Conservation (phyloP, 345 rosid genomes). For the Hibiscus mutabilis region DNA sequence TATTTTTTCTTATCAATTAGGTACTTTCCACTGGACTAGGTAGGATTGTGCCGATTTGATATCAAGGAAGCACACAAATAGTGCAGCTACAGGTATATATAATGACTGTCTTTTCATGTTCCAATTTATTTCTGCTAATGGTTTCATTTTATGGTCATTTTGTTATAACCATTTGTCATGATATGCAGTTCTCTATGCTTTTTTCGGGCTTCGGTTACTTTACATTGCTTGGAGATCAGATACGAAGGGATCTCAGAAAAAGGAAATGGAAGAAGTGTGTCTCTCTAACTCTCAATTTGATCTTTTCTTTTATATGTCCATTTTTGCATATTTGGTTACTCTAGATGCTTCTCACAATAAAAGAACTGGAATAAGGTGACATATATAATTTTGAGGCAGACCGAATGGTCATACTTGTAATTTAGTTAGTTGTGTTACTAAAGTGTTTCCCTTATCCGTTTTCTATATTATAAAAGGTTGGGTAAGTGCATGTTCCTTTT, state of each 20-base stretch:
- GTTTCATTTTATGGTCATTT: background rate
- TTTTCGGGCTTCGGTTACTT: slow-evolving; percentile 87
- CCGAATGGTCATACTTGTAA: background rate
- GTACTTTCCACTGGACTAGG: slow-evolving; percentile 99
- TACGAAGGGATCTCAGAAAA: slow-evolving; percentile 84
- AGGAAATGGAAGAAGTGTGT: slow-evolving; percentile 95
- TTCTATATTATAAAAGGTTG: background rate
- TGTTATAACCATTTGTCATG: slow-evolving; percentile 4
- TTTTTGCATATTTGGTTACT: background rate
- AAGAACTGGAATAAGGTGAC: background rate
- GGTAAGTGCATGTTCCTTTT: background rate
- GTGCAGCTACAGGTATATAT: slow-evolving; percentile 84
- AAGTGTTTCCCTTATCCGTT: background rate
- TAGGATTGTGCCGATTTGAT: slow-evolving; percentile 95
- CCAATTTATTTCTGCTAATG: background rate
- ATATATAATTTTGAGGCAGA: no score
- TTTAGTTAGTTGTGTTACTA: background rate
- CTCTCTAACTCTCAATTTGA: background rate
- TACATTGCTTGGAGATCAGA: slow-evolving; percentile 99
- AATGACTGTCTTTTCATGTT: background rate
- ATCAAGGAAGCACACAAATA: slow-evolving; percentile 96
- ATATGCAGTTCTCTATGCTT: slow-evolving; percentile 71
- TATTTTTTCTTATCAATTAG: slow-evolving; percentile 34
- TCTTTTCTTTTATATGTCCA: no score
- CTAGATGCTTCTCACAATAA: background rate